Base-by-base conservation (phyloP, 2,329 filamentous ascomycete species). In the Hypoxylon sp. region DNA sequence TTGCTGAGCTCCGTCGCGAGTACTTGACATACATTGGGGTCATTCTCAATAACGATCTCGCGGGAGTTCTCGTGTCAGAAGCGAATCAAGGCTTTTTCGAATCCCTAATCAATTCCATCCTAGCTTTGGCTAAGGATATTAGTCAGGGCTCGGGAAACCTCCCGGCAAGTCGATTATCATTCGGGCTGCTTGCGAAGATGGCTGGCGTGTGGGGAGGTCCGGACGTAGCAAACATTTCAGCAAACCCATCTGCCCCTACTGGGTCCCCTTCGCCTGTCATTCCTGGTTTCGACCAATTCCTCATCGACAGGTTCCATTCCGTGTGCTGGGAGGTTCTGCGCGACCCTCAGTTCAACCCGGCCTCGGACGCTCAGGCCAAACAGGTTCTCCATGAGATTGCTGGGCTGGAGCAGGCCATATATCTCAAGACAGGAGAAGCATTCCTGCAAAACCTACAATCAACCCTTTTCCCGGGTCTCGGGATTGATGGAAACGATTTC, bases 21-120 rank as follows among this genome's bases (percentile, higher is more conserved):
- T 99, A 98, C 76, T 86, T 99, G n/a, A 94, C 94, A 61, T 98
- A 99, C 80, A 84, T 99, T 70, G 89, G 94, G 56, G 91, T 97
- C 64, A 94, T 99, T 66, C 82, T 99, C 40, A 93, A 93, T 79
- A 97, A 99, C 77, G 93, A 97, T 61, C 88, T 99, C 3, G 94
- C 92, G 8, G 89, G 91, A 27, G 94, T 98, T 11, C 90, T 99
- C 46, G 92, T 99, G 71, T 97, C 94, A 77, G 90, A 93, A 76
- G 87, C 90, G 8, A 99, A 99, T 81, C 95, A 98, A 84, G 88
- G 89, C 31, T 94, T 92, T 70, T 98, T 99, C 74, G 94, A 98
- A 74, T 89, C 91, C 2, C 88, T 98, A 75, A 91, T 99, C 71
- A 87, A 89, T 4, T 97, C 94, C 0, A 91, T 98, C 68, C 92